Evolutionary conservation across 176 grass and related monocot species (phyloP).

Genomic region (Typha latifolia): DNA sequence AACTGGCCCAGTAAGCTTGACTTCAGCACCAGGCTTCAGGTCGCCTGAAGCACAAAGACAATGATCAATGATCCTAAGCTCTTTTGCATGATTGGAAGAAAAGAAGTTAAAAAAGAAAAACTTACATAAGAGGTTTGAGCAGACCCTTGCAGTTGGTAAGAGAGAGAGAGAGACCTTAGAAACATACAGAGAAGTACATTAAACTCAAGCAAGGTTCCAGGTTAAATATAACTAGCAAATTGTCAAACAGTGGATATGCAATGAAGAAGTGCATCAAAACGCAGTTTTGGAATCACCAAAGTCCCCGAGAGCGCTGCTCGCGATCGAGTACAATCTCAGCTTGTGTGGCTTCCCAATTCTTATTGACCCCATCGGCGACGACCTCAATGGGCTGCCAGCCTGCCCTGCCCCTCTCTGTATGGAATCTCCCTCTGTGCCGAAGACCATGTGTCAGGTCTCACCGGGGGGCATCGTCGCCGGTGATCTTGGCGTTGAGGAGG

Average conservation of each 20-base stretch:
- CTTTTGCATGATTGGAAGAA: too few relatives aligned
- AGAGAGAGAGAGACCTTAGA: slow-evolving; percentile 75
- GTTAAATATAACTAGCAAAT: too few relatives aligned
- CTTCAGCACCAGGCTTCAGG: slow-evolving; percentile 59
- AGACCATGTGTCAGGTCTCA: slow-evolving; percentile 98
- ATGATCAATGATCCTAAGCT: background rate
- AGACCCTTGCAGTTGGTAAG: slow-evolving; percentile 89
- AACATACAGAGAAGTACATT: background rate
- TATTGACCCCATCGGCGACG: slow-evolving; percentile 64
- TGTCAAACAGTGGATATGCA: too few relatives aligned
- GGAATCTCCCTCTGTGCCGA: slow-evolving; percentile 62
- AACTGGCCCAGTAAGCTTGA: slow-evolving; percentile 69
- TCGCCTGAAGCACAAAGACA: slow-evolving; percentile 38
- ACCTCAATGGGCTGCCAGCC: slow-evolving; percentile 50
- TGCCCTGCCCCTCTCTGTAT: slow-evolving; percentile 66
- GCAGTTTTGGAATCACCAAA: slow-evolving; percentile 89
- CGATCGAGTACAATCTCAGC: slow-evolving; percentile 81
- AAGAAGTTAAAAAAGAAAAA: background rate
- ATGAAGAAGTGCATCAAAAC: background rate
- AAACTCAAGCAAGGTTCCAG: background rate
- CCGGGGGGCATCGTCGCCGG: slow-evolving; percentile 75
- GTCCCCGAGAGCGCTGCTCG: slow-evolving; percentile 85
- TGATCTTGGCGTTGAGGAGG: slow-evolving; percentile 99
- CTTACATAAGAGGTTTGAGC: slow-evolving; percentile 86
- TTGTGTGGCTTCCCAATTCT: slow-evolving; percentile 93